Evolutionary conservation across 257 asterid species (phyloP), one percentile per base, ranked within the genome.

Genomic region (Lithospermum erythrorhizon): DNA sequence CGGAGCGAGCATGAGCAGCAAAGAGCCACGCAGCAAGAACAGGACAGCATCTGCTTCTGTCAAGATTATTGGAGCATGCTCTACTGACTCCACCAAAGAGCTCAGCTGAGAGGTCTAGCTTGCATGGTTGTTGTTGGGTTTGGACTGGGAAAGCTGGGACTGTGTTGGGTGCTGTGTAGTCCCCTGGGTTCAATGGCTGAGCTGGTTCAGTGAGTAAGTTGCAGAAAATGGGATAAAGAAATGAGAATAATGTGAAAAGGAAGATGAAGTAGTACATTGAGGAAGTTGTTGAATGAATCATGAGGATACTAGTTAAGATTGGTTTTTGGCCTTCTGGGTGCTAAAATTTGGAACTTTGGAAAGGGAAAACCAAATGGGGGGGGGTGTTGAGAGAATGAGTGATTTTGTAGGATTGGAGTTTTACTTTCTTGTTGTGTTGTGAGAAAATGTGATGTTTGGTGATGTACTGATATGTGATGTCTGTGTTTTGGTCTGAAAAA

Each of bases 1-100:
- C 98, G 53, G 96, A 81, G 7, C 90, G 70, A 17, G 98, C 96
- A 80, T 91, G 95, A 5, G 98, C 96, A 0, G 98, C 98, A 74
- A 86, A 88, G 23, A 91, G 86, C 98, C 98, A 91, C 2, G 98
- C 96, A 0, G 96, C 96, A 18, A 91, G 86, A 0, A 91, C 98
- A 6, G 98, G 98, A 62, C 98, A 91, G 72, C 98, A 91, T 2
- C 97, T 86, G 83, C 95, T 80, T 16, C 98, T 79, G 83, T 91
- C 95, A 5, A 91, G 83, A 76, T 78, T 81, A n/a, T 70, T 76
- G 52, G 89, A 85, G 68, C 98, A 84, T 3, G 98, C 98, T 22
- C 93, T 89, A 51, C 79, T 64, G 14, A 91, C 96, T 51, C 96
- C 98, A 70, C 98, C 96, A 74, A 88, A 86, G 16, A 91, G 79